A percentile compares a stretch with the other conserved stretches of the same genome.
phyloP scores from a whole-genome alignment of 306 rosid genomes.

The Psophocarpus tetragonolobus region DNA sequence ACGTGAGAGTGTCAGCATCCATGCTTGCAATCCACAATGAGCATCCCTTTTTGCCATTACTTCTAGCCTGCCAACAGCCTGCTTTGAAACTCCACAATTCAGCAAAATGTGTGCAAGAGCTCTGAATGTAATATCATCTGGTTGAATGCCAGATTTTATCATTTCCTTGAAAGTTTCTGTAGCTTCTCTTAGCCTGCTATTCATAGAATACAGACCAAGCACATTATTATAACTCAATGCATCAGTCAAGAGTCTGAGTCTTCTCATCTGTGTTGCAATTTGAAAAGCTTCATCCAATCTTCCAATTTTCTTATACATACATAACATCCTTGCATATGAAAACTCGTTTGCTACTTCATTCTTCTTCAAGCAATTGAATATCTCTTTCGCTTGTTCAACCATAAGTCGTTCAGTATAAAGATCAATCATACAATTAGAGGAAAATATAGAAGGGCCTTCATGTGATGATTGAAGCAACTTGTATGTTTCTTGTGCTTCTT shows the following conservation, averaged over 20 bases:
- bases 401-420: slow-evolving; percentile 68
- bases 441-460: slow-evolving; percentile 60
- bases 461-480: slow-evolving; percentile 52
- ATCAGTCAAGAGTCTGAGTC: slow-evolving; percentile 49
- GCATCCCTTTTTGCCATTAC: slow-evolving; percentile 54
- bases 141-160: slow-evolving; percentile 55
- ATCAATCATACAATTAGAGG: slow-evolving; percentile 89
- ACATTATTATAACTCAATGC: slow-evolving; percentile 72
- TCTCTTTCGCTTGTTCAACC: slow-evolving; percentile 66
- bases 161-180: slow-evolving; percentile 60
- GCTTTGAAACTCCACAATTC: slow-evolving; percentile 72
- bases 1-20: slow-evolving; percentile 62
- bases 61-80: slow-evolving; percentile 67
- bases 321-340: slow-evolving; percentile 83
- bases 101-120: slow-evolving; percentile 64
- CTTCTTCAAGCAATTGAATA: slow-evolving; percentile 61
- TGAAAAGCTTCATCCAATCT: slow-evolving; percentile 60
- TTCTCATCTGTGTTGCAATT: slow-evolving; percentile 67
- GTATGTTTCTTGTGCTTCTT: slow-evolving; percentile 75
- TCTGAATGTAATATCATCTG: slow-evolving; percentile 70
- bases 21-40: slow-evolving; percentile 51
- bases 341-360: slow-evolving; percentile 71
- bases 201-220: slow-evolving; percentile 64
- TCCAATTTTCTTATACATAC: slow-evolving; percentile 80
- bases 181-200: slow-evolving; percentile 61